These are phyloP conservation scores for Fusarium verrucosum DNA, from an alignment of 2,329 filamentous ascomycete genomes.

Conservation along the genomic window DNA sequence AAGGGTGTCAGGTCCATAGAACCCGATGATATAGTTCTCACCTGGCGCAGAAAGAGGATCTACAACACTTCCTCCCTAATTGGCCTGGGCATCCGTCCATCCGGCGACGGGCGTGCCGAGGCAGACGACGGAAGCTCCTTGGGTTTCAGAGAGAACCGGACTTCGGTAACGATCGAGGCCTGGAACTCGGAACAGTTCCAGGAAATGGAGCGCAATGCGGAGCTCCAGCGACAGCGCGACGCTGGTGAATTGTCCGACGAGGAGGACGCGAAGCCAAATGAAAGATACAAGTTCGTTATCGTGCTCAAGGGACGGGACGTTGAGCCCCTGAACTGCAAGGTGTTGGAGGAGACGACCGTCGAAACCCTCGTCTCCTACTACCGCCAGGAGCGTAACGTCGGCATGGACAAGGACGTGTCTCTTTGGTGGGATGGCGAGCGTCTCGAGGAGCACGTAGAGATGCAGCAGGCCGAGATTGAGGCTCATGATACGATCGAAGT, in stretches of 20 bases:
- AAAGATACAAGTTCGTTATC: slow-evolving; percentile 56
- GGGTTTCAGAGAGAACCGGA: slow-evolving; percentile 77
- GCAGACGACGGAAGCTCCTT: slow-evolving; percentile 49
- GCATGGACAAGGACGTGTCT: slow-evolving; percentile 62
- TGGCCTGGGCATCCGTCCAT: slow-evolving; percentile 68
- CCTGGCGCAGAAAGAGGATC: slow-evolving; percentile 77
- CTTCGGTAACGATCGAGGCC: slow-evolving; percentile 76
- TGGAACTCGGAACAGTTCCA: slow-evolving; percentile 74
- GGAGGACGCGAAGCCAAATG: slow-evolving; percentile 40
- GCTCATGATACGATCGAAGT: slow-evolving; percentile 83
- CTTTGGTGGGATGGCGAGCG: slow-evolving; percentile 81
- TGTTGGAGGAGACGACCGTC: slow-evolving; percentile 65
- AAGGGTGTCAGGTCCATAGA: slow-evolving; percentile 46
- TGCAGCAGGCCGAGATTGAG: slow-evolving; percentile 75
- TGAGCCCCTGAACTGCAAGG: slow-evolving; percentile 61
- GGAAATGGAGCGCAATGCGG: slow-evolving; percentile 58
- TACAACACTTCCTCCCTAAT: slow-evolving; percentile 80
- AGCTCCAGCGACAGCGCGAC: slow-evolving; percentile 56
- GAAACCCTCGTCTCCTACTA: slow-evolving; percentile 71
- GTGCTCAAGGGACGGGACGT: slow-evolving; percentile 63
- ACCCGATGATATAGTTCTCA: slow-evolving; percentile 72
- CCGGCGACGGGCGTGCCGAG: slow-evolving; percentile 54
- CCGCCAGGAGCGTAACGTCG: slow-evolving; percentile 62
- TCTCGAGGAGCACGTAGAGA: slow-evolving; percentile 66
- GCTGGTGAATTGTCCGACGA: slow-evolving; percentile 53